Conservation (phyloP, 768 basidiomycete species). For the Tubosaeta sp. region DNA sequence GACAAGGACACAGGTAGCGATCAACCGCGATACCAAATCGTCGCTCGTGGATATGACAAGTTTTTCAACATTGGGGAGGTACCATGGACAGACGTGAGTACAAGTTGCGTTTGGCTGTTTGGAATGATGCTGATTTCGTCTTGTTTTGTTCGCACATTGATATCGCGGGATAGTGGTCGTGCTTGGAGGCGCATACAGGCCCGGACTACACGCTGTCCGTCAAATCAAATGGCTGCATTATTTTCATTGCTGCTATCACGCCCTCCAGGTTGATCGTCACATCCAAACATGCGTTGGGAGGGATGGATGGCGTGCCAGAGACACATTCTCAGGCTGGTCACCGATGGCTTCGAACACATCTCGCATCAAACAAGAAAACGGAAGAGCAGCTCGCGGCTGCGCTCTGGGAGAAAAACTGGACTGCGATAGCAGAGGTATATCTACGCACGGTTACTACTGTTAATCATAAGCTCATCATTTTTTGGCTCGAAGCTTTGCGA, state of each 20-base stretch:
- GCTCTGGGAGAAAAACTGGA: constrained; percentile 82
- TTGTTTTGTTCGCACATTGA: neutral
- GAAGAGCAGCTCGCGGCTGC: constrained; percentile 71
- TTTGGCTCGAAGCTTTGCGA: constrained; percentile 76
- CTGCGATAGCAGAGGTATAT: constrained; percentile 86
- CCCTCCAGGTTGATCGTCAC: constrained; percentile 74
- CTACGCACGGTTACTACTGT: neutral
- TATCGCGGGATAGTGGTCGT: constrained; percentile 58
- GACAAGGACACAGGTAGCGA: constrained; percentile 28
- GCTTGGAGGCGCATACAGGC: constrained; percentile 63
- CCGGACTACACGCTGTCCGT: constrained; percentile 82
- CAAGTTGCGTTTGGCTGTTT: neutral
- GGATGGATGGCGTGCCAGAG: constrained; percentile 34
- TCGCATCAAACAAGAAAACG: constrained; percentile 49
- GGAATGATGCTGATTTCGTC: too few relatives aligned
- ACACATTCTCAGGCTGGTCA: constrained; percentile 86
- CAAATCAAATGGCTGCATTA: constrained; percentile 96
- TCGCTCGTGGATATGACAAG: constrained; percentile 94
- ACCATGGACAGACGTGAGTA: constrained; percentile 84
- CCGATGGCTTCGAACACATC: constrained; percentile 71
- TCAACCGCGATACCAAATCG: constrained; percentile 53
- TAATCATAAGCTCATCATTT: neutral
- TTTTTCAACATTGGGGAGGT: constrained; percentile 99
- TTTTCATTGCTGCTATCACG: constrained; percentile 86
- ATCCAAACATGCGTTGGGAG: constrained; percentile 89